phyloP scores from a whole-genome alignment of 306 rosid species.

The Dalbergia cochinchinensis region DNA sequence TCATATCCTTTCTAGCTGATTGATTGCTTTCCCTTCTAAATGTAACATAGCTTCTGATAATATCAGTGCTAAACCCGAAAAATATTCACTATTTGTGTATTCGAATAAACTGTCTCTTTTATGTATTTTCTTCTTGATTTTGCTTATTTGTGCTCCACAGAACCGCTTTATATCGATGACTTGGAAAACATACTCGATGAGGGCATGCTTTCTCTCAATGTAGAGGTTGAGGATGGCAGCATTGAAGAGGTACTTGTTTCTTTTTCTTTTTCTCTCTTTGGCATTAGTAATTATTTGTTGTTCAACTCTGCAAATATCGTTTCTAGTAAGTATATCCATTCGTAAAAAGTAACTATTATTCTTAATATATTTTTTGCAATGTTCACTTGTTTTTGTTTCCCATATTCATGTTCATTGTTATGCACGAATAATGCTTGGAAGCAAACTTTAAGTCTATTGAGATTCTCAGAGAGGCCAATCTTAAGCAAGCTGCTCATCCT shows the following conservation, averaged over 20 bases:
- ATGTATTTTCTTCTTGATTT: not conserved
- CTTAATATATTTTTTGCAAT: not conserved
- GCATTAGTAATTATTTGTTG: not conserved
- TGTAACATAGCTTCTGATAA: too few species aligned
- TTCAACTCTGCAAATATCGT: not conserved
- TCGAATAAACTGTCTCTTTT: not conserved
- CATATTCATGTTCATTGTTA: not conserved
- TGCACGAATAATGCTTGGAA: slow-evolving; percentile 73
- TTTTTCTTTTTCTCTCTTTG: too few species aligned
- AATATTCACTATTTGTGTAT: too few species aligned
- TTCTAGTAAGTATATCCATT: not conserved
- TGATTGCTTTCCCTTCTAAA: too few species aligned
- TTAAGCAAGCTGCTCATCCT: slow-evolving; percentile 49
- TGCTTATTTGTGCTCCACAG: slow-evolving; percentile 44
- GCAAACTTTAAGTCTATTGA: slow-evolving; percentile 62
- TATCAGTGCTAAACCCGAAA: too few species aligned
- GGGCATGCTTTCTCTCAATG: slow-evolving; percentile 61
- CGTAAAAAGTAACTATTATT: too few species aligned
- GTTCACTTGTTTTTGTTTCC: slow-evolving; percentile 6
- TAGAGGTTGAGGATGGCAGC: slow-evolving; percentile 69
- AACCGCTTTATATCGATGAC: slow-evolving; percentile 76
- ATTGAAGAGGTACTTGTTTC: slow-evolving; percentile 64
- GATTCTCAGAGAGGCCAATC: slow-evolving; percentile 55
- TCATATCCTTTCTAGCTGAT: not conserved
- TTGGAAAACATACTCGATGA: slow-evolving; percentile 64